phyloP scores from a whole-genome alignment of 306 rosid genomes.

The Pyrus bretschneideri region DNA sequence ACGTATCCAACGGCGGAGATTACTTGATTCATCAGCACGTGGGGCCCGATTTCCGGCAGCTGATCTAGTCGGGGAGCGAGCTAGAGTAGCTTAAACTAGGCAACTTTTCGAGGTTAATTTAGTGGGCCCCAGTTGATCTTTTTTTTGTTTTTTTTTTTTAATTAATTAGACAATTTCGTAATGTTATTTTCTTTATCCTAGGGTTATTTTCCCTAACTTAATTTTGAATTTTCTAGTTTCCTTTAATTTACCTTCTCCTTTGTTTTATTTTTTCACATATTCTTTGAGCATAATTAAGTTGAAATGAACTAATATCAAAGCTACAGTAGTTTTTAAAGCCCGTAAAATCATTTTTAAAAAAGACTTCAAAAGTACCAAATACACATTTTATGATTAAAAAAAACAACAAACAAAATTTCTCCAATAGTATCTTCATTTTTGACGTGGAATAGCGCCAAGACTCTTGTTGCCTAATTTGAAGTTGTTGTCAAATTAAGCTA shows the following conservation, averaged over 20 bases:
- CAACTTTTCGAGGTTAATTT: slow-evolving; percentile 15
- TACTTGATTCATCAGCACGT: slow-evolving; percentile 68
- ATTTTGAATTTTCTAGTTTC: neutral
- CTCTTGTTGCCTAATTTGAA: too few species aligned
- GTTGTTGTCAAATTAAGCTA: too few species aligned
- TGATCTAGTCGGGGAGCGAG: slow-evolving; percentile 30
- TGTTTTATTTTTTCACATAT: neutral
- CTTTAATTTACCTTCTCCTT: neutral
- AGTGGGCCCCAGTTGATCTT: slow-evolving; percentile 5
- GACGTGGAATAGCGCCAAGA: too few species aligned
- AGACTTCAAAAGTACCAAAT: too few species aligned
- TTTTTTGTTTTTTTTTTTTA: neutral
- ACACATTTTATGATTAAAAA: too few species aligned
- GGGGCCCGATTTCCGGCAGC: slow-evolving; percentile 58
- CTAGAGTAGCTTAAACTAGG: slow-evolving; percentile 21
- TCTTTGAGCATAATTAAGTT: neutral
- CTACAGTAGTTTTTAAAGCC: neutral
- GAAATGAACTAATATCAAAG: neutral
- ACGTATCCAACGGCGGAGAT: slow-evolving; percentile 65
- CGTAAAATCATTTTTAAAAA: too few species aligned
- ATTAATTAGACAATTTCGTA: slow-evolving; percentile 5
- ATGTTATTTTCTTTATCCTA: neutral
- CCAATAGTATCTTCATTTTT: too few species aligned
- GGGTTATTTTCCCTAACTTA: neutral
- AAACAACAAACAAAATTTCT: too few species aligned